Conservation (phyloP, 2,329 filamentous ascomycete genomes). For the Cladosporium phlei region DNA sequence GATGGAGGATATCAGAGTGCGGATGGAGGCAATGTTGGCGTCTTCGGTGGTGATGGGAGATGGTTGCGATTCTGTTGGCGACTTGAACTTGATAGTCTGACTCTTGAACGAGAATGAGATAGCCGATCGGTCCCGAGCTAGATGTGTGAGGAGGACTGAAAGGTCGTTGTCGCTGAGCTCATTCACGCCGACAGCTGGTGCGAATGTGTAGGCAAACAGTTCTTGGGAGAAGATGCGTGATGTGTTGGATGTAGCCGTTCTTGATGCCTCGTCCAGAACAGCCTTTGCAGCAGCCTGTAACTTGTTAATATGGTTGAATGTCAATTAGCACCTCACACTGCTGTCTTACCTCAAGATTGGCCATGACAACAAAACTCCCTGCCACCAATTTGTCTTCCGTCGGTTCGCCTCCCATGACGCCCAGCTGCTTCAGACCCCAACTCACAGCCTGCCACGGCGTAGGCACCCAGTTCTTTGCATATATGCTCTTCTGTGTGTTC, state of each 20-base stretch:
- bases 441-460: slow-evolving; percentile 65
- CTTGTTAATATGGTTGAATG: neutral
- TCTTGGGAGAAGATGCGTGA: slow-evolving; percentile 31
- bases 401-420: slow-evolving; percentile 21
- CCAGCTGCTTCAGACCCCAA: slow-evolving; percentile 71
- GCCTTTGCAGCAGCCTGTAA: slow-evolving; percentile 37
- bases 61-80: slow-evolving; percentile 41
- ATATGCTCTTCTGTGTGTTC: slow-evolving; percentile 62
- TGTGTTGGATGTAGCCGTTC: slow-evolving; percentile 31
- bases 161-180: slow-evolving; percentile 40
- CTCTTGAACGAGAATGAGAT: slow-evolving; percentile 26
- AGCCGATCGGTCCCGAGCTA: slow-evolving; percentile 49
- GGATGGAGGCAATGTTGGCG: slow-evolving; percentile 72
- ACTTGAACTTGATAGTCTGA: slow-evolving; percentile 68
- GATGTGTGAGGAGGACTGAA: slow-evolving; percentile 42
- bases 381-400: slow-evolving; percentile 54
- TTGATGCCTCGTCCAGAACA: slow-evolving; percentile 31
- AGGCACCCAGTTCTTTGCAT: slow-evolving; percentile 63
- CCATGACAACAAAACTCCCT: slow-evolving; percentile 62
- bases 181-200: slow-evolving; percentile 21
- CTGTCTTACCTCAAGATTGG: slow-evolving; percentile 52
- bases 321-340: neutral
- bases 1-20: slow-evolving; percentile 65
- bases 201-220: slow-evolving; percentile 27
- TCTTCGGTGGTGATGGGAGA: slow-evolving; percentile 69